These are phyloP conservation scores for Leishmania major DNA, from an alignment of 208 protist genomes.

Conservation along the genomic window DNA sequence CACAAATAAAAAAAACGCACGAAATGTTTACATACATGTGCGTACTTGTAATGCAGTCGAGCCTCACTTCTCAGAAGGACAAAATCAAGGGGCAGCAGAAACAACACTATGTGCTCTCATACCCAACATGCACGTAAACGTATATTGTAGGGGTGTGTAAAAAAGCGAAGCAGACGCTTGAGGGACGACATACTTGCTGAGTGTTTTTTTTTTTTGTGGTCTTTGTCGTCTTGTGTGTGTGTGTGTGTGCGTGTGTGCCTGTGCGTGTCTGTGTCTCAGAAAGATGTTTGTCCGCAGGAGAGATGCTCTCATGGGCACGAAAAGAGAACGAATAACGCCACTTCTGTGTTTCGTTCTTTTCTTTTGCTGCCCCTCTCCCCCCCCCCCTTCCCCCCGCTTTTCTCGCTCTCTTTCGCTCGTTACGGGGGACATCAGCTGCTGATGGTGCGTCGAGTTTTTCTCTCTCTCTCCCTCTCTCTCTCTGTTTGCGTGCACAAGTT, in stretches of 20 bases:
- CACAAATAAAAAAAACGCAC: not conserved
- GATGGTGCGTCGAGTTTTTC: not conserved
- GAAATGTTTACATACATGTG: not conserved
- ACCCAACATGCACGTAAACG: not conserved
- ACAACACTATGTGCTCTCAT: not conserved
- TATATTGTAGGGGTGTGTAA: not conserved
- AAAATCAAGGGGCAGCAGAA: too few relatives aligned
- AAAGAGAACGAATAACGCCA: not conserved
- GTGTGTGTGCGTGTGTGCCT: not conserved
- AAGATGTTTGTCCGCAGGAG: not conserved
- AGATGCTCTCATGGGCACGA: not conserved
- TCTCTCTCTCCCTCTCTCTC: too few relatives aligned
- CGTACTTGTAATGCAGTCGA: not conserved
- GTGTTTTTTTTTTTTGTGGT: not conserved
- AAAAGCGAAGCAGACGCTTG: not conserved
- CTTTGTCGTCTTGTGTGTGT: not conserved
- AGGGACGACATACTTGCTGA: not conserved
- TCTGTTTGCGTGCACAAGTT: not conserved
- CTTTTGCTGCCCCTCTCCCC: not conserved
- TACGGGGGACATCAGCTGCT: not conserved
- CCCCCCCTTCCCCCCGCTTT: not conserved
- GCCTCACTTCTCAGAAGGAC: not conserved
- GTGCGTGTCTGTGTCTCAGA: not conserved
- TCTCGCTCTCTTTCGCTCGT: not conserved
- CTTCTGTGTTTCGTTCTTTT: constrained; percentile 2